Conservation (phyloP, 1,284 basidiomycete genomes). For the Cystobasidium sp. region DNA sequence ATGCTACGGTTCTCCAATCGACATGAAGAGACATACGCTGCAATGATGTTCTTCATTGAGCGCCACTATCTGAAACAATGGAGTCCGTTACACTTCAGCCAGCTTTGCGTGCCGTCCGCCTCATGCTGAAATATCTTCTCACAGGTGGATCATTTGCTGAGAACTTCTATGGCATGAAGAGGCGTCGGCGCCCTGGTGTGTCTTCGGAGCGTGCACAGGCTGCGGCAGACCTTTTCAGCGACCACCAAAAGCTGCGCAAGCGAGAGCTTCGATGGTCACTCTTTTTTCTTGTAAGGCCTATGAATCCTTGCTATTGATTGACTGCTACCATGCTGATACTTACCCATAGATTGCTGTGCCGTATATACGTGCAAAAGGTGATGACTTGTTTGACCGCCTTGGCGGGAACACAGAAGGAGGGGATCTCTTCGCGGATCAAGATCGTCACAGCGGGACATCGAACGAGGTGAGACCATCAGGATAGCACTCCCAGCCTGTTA, state of each 20-base stretch:
- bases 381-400: slow-evolving; percentile 86
- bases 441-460: neutral
- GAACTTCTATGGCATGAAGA: slow-evolving; percentile 87
- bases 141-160: slow-evolving; percentile 86
- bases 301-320: slow-evolving; percentile 11
- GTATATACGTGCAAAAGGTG: slow-evolving; percentile 83
- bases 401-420: slow-evolving; percentile 73
- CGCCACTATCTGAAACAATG: slow-evolving; percentile 83
- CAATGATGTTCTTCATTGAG: slow-evolving; percentile 86
- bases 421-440: slow-evolving; percentile 67
- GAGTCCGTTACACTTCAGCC: slow-evolving; percentile 61
- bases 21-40: slow-evolving; percentile 94
- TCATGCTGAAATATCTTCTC: slow-evolving; percentile 1
- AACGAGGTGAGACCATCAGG: neutral
- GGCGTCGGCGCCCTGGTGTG: slow-evolving; percentile 72
- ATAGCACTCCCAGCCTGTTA: neutral
- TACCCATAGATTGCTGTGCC: slow-evolving; percentile 75
- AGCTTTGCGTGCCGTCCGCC: neutral
- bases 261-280: slow-evolving; percentile 63
- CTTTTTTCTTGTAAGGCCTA: slow-evolving; percentile 47
- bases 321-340: slow-evolving; percentile 34
- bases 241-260: slow-evolving; percentile 67
- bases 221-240: slow-evolving; percentile 69
- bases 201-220: slow-evolving; percentile 65
- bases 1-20: slow-evolving; percentile 86